These are phyloP conservation scores for Pleurotus salmoneostramineus DNA, from an alignment of 768 basidiomycete genomes.

Conservation along the genomic window DNA sequence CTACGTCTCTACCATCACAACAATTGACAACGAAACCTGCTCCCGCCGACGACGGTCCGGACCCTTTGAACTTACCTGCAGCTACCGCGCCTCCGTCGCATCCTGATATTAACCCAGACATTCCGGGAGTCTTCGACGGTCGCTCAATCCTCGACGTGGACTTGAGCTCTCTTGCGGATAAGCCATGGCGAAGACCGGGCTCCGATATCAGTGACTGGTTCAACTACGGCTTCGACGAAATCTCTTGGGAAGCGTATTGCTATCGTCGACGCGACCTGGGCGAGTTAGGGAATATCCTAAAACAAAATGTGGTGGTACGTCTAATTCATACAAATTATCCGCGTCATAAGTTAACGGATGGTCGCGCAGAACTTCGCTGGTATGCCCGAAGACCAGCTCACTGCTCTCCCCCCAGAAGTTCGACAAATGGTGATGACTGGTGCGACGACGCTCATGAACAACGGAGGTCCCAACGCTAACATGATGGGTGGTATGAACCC, in stretches of 20 bases:
- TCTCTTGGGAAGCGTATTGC: slow-evolving; percentile 92
- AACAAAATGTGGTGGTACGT: slow-evolving; percentile 77
- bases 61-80: slow-evolving; percentile 61
- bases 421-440: slow-evolving; percentile 87
- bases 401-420: slow-evolving; percentile 74
- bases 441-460: slow-evolving; percentile 73
- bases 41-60: slow-evolving; percentile 47
- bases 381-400: slow-evolving; percentile 79
- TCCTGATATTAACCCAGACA: slow-evolving; percentile 69
- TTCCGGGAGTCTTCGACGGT: slow-evolving; percentile 64
- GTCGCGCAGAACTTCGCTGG: slow-evolving; percentile 65
- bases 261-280: slow-evolving; percentile 79
- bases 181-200: slow-evolving; percentile 90
- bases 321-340: slow-evolving; percentile 10
- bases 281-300: slow-evolving; percentile 75
- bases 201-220: slow-evolving; percentile 97
- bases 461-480: slow-evolving; percentile 40
- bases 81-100: slow-evolving; percentile 75
- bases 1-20: slow-evolving; percentile 10
- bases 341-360: slow-evolving; percentile 8
- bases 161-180: slow-evolving; percentile 66
- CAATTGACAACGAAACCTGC: slow-evolving; percentile 13
- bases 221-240: slow-evolving; percentile 98
- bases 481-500: slow-evolving; percentile 39
- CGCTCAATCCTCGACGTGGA: slow-evolving; percentile 86